These are phyloP conservation scores for Globisporangium echinulatum DNA, from an alignment of 352 stramenopile species.

Conservation along the genomic window DNA sequence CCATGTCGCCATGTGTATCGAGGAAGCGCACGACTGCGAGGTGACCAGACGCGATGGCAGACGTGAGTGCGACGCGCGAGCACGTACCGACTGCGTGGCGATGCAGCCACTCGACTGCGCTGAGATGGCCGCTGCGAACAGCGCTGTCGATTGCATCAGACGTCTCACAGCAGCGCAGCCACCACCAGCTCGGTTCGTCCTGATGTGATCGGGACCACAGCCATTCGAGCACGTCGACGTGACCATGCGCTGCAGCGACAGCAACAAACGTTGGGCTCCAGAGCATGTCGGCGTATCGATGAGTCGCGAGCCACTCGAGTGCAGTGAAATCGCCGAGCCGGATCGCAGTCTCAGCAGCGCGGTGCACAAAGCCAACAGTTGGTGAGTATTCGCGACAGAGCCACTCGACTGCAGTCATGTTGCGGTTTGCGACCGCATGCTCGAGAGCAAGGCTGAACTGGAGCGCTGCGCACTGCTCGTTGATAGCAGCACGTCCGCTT, in stretches of 20 bases:
- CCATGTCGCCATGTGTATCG: too few relatives aligned
- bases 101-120: too few relatives aligned
- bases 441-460: constrained; percentile 1
- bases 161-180: too few relatives aligned
- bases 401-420: not conserved
- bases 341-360: not conserved
- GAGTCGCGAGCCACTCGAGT: constrained; percentile 1
- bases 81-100: too few relatives aligned
- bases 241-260: not conserved
- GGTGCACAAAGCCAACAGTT: not conserved
- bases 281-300: not conserved
- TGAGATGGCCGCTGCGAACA: too few relatives aligned
- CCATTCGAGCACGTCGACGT: not conserved
- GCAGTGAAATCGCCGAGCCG: not conserved
- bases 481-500: too few relatives aligned
- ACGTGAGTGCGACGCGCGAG: too few relatives aligned
- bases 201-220: not conserved
- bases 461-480: not conserved
- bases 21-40: too few relatives aligned
- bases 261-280: constrained; percentile 2
- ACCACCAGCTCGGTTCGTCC: too few relatives aligned
- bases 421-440: not conserved
- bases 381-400: not conserved
- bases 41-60: too few relatives aligned
- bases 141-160: too few relatives aligned